phyloP scores from a whole-genome alignment of 2,329 filamentous ascomycete genomes.

The Curvularia verruculosa region DNA sequence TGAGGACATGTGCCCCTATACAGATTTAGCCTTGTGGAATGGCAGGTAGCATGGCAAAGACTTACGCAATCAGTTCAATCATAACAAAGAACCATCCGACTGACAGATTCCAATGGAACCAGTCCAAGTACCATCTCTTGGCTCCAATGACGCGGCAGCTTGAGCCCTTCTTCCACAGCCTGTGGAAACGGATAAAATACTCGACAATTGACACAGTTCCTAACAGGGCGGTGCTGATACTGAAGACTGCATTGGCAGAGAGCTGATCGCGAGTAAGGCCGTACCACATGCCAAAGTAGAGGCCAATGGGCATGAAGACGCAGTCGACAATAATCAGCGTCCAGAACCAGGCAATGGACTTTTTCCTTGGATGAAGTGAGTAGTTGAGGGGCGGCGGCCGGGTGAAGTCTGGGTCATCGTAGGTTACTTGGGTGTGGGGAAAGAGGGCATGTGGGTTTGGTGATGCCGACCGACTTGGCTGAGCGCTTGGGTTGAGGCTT shows the following conservation, averaged over 20 bases:
- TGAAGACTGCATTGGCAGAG: slow-evolving; percentile 59
- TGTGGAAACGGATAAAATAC: slow-evolving; percentile 57
- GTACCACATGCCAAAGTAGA: slow-evolving; percentile 68
- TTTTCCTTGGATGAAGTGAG: slow-evolving; percentile 60
- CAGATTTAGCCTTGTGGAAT: slow-evolving; percentile 11
- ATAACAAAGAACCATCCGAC: slow-evolving; percentile 63
- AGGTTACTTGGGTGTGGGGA: slow-evolving; percentile 51
- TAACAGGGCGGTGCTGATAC: slow-evolving; percentile 60
- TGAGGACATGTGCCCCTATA: slow-evolving; percentile 53
- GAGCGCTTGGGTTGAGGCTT: slow-evolving; percentile 26
- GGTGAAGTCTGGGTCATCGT: slow-evolving; percentile 50
- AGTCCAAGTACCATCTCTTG: slow-evolving; percentile 56
- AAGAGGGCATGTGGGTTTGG: slow-evolving; percentile 43
- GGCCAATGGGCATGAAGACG: slow-evolving; percentile 62
- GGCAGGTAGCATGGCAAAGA: slow-evolving; percentile 1
- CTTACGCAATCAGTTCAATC: slow-evolving; percentile 61
- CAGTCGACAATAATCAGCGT: slow-evolving; percentile 64
- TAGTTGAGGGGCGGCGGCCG: slow-evolving; percentile 62
- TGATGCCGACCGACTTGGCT: slow-evolving; percentile 36
- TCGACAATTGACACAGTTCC: slow-evolving; percentile 62
- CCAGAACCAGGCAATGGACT: slow-evolving; percentile 65
- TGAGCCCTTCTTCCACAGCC: slow-evolving; percentile 59
- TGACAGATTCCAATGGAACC: slow-evolving; percentile 64
- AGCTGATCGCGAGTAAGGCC: slow-evolving; percentile 55
- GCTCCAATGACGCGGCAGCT: slow-evolving; percentile 60